Percentiles rank a stretch among this genome's conserved stretches.
phyloP scores from a whole-genome alignment of 306 rosid genomes.

The Luffa acutangula region DNA sequence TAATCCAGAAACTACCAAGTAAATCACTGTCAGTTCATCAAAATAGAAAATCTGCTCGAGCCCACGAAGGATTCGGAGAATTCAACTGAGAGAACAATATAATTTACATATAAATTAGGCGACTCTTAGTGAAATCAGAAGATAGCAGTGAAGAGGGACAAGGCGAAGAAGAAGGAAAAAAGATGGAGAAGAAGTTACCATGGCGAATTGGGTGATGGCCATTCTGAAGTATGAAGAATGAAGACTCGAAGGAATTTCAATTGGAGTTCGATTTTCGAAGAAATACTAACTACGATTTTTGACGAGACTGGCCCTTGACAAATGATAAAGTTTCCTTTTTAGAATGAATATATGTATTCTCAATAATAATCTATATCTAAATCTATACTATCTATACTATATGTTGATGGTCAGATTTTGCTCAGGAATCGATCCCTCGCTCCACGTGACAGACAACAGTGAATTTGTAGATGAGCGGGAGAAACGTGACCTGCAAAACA shows the following conservation, averaged over 20 bases:
- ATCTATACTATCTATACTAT: too few relatives aligned
- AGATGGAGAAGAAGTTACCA: constrained; percentile 36
- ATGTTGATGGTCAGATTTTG: too few relatives aligned
- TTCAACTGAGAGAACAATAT: background rate
- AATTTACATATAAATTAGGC: background rate
- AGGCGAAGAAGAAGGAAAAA: background rate
- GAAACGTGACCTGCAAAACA: too few relatives aligned
- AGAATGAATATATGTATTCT: too few relatives aligned
- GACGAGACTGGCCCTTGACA: background rate
- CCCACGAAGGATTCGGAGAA: background rate
- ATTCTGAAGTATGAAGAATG: constrained; percentile 12
- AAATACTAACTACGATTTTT: background rate
- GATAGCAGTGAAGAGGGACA: background rate
- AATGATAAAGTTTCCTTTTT: background rate
- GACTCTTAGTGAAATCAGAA: background rate
- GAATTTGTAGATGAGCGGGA: too few relatives aligned
- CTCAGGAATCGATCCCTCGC: too few relatives aligned
- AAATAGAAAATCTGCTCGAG: background rate
- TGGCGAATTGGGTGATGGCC: constrained; percentile 79
- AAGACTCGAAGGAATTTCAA: background rate
- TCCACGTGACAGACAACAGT: too few relatives aligned
- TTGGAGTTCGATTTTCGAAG: background rate
- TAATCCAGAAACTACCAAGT: background rate
- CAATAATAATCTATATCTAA: too few relatives aligned
- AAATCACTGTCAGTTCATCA: background rate